phyloP scores from a whole-genome alignment of 306 rosid genomes.

The Carpinus fangiana region DNA sequence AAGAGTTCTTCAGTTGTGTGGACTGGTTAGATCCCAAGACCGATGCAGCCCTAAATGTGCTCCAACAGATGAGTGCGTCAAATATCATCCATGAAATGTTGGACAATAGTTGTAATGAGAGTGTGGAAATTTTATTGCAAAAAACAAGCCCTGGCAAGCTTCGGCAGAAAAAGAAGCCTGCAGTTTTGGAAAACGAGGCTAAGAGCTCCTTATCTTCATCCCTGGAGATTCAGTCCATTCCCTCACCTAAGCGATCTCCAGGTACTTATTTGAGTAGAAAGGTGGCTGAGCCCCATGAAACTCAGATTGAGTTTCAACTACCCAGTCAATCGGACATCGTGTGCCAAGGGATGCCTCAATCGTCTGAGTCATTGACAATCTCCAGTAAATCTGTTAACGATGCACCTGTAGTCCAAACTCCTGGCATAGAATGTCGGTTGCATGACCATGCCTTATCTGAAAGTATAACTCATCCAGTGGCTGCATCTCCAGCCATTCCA shows the following conservation, averaged over 20 bases:
- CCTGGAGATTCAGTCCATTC: slow-evolving; percentile 21
- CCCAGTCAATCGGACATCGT: slow-evolving; percentile 15
- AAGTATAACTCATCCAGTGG: slow-evolving; percentile 1
- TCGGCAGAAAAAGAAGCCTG: slow-evolving; percentile 26
- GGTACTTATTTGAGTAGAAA: slow-evolving; percentile 27
- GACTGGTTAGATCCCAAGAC: slow-evolving; percentile 85
- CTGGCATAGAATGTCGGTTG: slow-evolving; percentile 23
- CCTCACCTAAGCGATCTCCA: slow-evolving; percentile 42
- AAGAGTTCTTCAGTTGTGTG: slow-evolving; percentile 81
- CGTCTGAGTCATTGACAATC: slow-evolving; percentile 32
- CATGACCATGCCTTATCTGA: slow-evolving; percentile 14
- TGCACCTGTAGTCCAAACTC: slow-evolving; percentile 23
- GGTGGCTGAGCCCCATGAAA: slow-evolving; percentile 36
- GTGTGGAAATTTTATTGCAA: slow-evolving; percentile 30
- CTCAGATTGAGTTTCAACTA: slow-evolving; percentile 21
- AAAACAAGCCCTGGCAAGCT: slow-evolving; percentile 40
- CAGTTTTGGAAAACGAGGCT: slow-evolving; percentile 23
- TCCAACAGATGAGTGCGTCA: slow-evolving; percentile 63
- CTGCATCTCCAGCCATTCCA: slow-evolving; percentile 23
- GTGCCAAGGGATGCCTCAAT: slow-evolving; percentile 27
- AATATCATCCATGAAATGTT: slow-evolving; percentile 45
- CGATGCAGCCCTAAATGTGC: slow-evolving; percentile 62
- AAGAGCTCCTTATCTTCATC: slow-evolving; percentile 15
- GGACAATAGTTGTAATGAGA: slow-evolving; percentile 41
- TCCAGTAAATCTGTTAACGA: slow-evolving; percentile 25